These are phyloP conservation scores for Copromyces sp. DNA, from an alignment of 495 filamentous ascomycete genomes.

Conservation along the genomic window DNA sequence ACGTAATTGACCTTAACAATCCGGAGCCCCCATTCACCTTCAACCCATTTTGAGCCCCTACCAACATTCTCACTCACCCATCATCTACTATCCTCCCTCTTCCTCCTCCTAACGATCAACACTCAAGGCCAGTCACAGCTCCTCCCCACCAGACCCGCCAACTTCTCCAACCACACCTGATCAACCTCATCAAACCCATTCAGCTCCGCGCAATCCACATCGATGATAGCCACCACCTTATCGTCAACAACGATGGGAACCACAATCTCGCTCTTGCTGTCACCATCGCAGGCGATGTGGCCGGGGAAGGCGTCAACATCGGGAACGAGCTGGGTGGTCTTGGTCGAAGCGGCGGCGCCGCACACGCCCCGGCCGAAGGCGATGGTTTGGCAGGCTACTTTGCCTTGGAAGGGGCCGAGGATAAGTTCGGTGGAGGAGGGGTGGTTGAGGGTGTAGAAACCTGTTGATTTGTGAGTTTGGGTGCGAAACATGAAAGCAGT, in stretches of 20 bases:
- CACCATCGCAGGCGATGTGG: conserved; percentile 85
- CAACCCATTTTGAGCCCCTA: neutral
- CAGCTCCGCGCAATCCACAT: conserved; percentile 67
- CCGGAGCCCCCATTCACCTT: neutral
- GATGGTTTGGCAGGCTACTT: conserved; percentile 82
- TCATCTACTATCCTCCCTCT: neutral
- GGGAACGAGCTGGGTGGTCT: conserved; percentile 57
- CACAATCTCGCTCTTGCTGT: conserved; percentile 80
- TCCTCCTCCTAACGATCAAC: neutral
- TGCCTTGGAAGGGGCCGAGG: conserved; percentile 81
- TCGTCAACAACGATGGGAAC: conserved; percentile 57
- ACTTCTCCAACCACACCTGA: conserved; percentile 52
- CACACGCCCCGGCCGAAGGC: conserved; percentile 73
- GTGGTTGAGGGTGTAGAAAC: conserved; percentile 72
- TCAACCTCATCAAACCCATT: conserved; percentile 72
- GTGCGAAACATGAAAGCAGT: too few species aligned
- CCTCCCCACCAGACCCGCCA: conserved; percentile 54
- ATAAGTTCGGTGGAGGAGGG: conserved; percentile 47
- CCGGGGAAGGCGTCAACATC: conserved; percentile 73
- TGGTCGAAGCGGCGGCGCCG: conserved; percentile 58
- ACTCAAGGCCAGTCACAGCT: conserved; percentile 62
- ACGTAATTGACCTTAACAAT: neutral
- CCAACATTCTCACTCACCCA: neutral
- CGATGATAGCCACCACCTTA: conserved; percentile 72
- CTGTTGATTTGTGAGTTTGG: conserved; percentile 15